phyloP scores from a whole-genome alignment of 164 flowering plant genomes.

The Stephania japonica region DNA sequence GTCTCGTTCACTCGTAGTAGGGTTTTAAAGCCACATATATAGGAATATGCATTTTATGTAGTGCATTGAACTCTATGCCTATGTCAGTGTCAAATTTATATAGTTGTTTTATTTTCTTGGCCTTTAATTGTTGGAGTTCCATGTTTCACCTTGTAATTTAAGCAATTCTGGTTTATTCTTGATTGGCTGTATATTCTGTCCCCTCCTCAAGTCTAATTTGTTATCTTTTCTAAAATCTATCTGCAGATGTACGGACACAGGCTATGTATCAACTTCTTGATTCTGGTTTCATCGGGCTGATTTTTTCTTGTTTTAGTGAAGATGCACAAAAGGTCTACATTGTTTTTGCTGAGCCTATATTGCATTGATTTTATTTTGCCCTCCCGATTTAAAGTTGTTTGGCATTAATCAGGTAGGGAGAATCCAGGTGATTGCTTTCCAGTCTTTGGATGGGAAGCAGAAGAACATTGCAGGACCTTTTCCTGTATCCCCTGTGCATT shows the following conservation, averaged over 20 bases:
- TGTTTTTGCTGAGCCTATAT: background rate
- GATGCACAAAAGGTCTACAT: constrained; percentile 74
- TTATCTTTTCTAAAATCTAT: constrained; percentile 10
- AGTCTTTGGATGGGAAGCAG: constrained; percentile 91
- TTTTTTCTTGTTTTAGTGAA: constrained; percentile 97
- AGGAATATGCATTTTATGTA: background rate
- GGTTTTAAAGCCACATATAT: background rate
- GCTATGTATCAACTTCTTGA: constrained; percentile 97
- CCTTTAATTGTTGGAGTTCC: background rate
- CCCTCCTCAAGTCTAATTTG: background rate
- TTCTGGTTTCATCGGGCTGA: constrained; percentile 93
- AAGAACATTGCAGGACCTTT: constrained; percentile 36
- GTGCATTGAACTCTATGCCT: background rate
- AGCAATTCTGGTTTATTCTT: background rate
- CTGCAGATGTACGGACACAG: constrained; percentile 94
- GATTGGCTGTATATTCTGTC: background rate
- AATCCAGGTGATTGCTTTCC: constrained; percentile 95
- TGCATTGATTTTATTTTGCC: constrained; percentile 1
- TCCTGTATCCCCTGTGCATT: constrained; percentile 43
- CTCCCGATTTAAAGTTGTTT: background rate
- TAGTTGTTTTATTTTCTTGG: background rate
- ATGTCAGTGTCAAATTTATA: background rate
- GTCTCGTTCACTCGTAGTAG: too few species aligned
- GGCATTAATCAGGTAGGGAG: constrained; percentile 67
- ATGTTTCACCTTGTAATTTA: background rate